Evolutionary conservation across 2,329 filamentous ascomycete genomes (phyloP), one percentile per base, ranked within the genome.

Genomic region (Fusarium sp.): DNA sequence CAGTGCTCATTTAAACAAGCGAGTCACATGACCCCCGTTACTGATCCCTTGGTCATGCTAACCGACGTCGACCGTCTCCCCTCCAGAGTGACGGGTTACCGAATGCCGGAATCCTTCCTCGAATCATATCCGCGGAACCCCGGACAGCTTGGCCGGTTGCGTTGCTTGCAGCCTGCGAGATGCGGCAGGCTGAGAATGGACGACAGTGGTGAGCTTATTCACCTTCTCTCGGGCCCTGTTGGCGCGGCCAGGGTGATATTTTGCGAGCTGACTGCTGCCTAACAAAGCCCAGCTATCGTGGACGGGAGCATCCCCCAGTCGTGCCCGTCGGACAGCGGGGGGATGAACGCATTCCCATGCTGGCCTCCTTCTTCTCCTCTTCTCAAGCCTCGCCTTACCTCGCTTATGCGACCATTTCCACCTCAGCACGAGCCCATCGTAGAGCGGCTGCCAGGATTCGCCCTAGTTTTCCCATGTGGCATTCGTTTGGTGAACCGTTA

Each of bases 211-310:
- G 37, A 37, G 36, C 18, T 9, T 53, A 15, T 40, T 53, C 23
- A 53, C n/a, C 27, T 27, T 4, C 12, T 54, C 16, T 23, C 16
- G 11, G 50, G 18, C 11, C 27, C 37, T 16, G 23, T 30, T 23
- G 28, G 34, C 27, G 16, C 28, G 28, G 23, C 41, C 23, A 18
- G 53, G 41, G 41, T 37, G 31, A 18, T 36, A 30, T 4, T 16
- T n/a, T 51, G 15, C 10, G 53, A 39, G 53, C 53, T 57, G 41
- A 47, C 53, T 46, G 13, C 41, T 57, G 31, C 53, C 53, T 31
- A 47, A 37, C 53, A 57, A 36, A 28, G n/a, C 48, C 34, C 11
- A 12, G 23, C 23, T 57, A 39, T 57, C 41, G 7, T 37, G 10
- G 10, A 48, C 34, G 37, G 6, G 12, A 46, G 7, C 13, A 23